Evolutionary conservation across 768 basidiomycete genomes (phyloP).

Genomic region (Hemileccinum rubropunctum): DNA sequence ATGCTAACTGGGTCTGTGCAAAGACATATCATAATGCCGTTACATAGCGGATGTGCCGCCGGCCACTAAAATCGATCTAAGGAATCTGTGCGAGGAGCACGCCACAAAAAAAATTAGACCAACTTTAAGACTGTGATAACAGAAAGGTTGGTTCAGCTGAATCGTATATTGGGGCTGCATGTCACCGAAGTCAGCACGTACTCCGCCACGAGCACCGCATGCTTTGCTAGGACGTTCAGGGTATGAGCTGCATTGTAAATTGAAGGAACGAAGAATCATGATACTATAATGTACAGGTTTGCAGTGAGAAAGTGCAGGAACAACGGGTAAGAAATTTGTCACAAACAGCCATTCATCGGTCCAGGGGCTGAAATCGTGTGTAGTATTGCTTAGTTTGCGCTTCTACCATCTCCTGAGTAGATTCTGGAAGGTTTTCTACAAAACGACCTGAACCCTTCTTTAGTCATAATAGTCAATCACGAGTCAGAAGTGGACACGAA

Average conservation of each 20-base stretch:
- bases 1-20: no score
- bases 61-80: no score
- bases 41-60: no score
- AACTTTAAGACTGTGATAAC: no score
- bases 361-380: constrained; percentile 71
- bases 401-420: constrained; percentile 90
- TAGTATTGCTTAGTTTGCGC: constrained; percentile 83
- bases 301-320: constrained; percentile 4
- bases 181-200: no score
- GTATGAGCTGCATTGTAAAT: background rate
- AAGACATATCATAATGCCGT: no score
- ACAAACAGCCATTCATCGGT: constrained; percentile 27
- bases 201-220: no score
- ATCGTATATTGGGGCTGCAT: no score
- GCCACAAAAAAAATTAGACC: no score
- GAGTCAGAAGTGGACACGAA: constrained; percentile 31
- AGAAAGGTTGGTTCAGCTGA: no score
- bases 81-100: no score
- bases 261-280: background rate
- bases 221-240: background rate
- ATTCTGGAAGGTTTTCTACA: constrained; percentile 84
- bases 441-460: constrained; percentile 58
- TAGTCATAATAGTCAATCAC: background rate
- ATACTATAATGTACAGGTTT: constrained; percentile 3
- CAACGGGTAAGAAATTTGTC: background rate